phyloP scores from a whole-genome alignment of 1,139 yeast species.

The Candida tetrigidarum region DNA sequence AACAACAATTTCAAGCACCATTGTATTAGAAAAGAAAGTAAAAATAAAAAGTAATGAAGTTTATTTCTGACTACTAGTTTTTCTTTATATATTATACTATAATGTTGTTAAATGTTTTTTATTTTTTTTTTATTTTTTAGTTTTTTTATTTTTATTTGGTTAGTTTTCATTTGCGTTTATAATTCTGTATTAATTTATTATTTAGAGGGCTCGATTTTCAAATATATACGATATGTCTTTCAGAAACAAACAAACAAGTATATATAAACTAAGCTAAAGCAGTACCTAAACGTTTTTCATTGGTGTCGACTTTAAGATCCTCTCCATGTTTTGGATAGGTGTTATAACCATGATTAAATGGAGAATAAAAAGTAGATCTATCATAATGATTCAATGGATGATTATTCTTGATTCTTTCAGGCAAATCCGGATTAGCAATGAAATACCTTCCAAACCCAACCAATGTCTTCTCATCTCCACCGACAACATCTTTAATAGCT shows the following conservation, averaged over 20 bases:
- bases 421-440: constrained; percentile 58
- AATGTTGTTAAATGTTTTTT: neutral
- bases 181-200: constrained; percentile 4
- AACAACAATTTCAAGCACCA: constrained; percentile 9
- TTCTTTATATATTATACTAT: neutral
- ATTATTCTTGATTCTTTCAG: constrained; percentile 47
- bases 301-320: constrained; percentile 18
- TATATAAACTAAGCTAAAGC: constrained; percentile 13
- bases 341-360: constrained; percentile 29
- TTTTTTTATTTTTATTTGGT: neutral
- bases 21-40: neutral
- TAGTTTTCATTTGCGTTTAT: constrained; percentile 1
- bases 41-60: neutral
- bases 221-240: neutral
- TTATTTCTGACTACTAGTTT: neutral
- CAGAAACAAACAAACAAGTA: no score
- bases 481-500: constrained; percentile 24
- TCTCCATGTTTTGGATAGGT: constrained; percentile 20
- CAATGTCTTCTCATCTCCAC: constrained; percentile 40
- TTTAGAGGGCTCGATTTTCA: constrained; percentile 2
- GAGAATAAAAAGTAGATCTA: constrained; percentile 26
- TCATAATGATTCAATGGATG: constrained; percentile 36
- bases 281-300: constrained; percentile 18
- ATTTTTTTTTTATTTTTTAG: neutral
- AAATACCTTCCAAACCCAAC: constrained; percentile 51